Percentiles rank a stretch among this genome's conserved stretches.
phyloP scores from a whole-genome alignment of 148 eudicot species.

The Limonium bicolor region DNA sequence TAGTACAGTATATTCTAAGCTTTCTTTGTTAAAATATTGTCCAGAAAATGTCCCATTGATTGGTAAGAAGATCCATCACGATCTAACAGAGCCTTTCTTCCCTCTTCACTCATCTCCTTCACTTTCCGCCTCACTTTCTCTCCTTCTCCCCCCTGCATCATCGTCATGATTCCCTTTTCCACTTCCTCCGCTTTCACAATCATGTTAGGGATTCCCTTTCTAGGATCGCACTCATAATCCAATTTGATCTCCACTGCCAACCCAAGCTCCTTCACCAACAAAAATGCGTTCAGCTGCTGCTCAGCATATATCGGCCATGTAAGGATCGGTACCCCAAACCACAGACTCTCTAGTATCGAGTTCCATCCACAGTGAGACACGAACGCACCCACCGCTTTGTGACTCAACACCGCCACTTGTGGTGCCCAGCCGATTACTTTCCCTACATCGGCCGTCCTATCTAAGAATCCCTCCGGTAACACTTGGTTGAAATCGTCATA shows the following conservation, averaged over 20 bases:
- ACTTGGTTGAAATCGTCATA: neutral
- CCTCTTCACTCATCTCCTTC: slow-evolving; percentile 2
- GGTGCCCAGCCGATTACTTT: slow-evolving; percentile 12
- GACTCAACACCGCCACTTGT: slow-evolving; percentile 6
- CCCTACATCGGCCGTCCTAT: slow-evolving; percentile 4
- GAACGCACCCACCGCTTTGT: slow-evolving; percentile 10
- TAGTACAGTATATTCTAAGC: no score
- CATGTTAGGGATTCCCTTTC: neutral
- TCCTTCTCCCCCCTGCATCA: slow-evolving; percentile 1
- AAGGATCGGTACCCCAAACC: slow-evolving; percentile 9
- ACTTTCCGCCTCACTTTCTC: neutral
- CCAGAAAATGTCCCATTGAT: no score
- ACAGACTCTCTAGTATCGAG: slow-evolving; percentile 8
- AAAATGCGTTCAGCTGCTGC: neutral
- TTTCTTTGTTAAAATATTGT: no score
- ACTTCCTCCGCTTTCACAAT: neutral
- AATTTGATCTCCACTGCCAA: neutral
- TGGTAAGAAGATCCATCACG: neutral
- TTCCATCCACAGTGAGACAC: slow-evolving; percentile 14
- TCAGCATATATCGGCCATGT: neutral
- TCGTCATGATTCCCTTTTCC: slow-evolving; percentile 1
- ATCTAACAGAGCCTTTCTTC: neutral
- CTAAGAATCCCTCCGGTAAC: slow-evolving; percentile 5
- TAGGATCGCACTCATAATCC: neutral
- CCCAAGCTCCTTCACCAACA: slow-evolving; percentile 1